Evolutionary conservation across 2,329 filamentous ascomycete species (phyloP), one percentile per base, ranked within the genome.

Genomic region (Metarhizium guizhouense): DNA sequence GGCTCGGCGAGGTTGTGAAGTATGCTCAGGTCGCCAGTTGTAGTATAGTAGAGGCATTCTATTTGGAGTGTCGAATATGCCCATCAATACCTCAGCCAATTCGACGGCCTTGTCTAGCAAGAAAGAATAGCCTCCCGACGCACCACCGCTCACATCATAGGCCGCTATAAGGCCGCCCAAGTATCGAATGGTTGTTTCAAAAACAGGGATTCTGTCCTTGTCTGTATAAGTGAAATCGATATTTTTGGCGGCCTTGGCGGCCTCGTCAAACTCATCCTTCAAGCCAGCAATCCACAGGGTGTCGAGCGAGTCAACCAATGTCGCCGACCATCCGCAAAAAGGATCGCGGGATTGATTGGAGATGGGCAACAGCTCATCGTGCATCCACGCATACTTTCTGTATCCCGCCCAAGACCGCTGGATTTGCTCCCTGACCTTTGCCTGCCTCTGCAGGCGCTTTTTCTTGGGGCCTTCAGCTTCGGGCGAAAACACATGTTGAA

Each of bases 291-390:
- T 92, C 87, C 88, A 95, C 3, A 95, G 75, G 0, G 90, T 92
- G 66, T 95, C 90, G 53, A 93, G 73, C 1, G 83, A 76, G 73
- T 96, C 91, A 5, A 96, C 88, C 58, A 96, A 68, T 0, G 91
- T 95, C 16, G 91, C 91, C 18, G 88, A 88, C 91, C 91, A 96
- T 52, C 88, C 90, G 66, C 90, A 93, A 70, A 97, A 97, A 0
- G 90, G 89, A 66, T 96, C 88, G 18, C 83, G 82, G 60, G 76
- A 83, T 14, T 73, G 74, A 53, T 85, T 85, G 34, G 82, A 81
- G 10, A 93, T 76, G 2, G 94, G 94, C 48, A 74, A 79, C 16
- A 97, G 72, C 73, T 97, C 94, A 66, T 97, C 94, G 62, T 95
- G 88, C 59, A 85, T 82, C 83, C 89, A 94, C 11, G 92, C 93